phyloP scores from a whole-genome alignment of 345 rosid species.

The Pugionium cornutum region DNA sequence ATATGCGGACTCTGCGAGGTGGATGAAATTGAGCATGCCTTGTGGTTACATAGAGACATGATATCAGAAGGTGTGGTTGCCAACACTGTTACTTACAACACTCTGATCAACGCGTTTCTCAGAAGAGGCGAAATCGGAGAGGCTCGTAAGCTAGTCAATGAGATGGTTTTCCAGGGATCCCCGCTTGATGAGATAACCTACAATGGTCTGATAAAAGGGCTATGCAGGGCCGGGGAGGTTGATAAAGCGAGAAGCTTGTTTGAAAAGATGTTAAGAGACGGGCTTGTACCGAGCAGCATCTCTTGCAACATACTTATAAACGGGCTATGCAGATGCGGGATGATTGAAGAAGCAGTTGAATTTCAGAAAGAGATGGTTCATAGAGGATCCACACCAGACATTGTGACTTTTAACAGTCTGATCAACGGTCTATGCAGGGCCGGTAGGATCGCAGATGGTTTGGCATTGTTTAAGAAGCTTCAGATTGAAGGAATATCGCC shows the following conservation, averaged over 20 bases:
- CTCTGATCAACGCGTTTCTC: slow-evolving; percentile 58
- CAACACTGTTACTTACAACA: slow-evolving; percentile 80
- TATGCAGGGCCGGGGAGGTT: slow-evolving; percentile 64
- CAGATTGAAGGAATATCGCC: slow-evolving; percentile 70
- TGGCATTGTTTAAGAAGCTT: slow-evolving; percentile 61
- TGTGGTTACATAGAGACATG: slow-evolving; percentile 64
- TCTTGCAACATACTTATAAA: slow-evolving; percentile 78
- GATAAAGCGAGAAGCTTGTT: slow-evolving; percentile 70
- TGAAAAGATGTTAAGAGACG: slow-evolving; percentile 74
- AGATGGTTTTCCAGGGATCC: slow-evolving; percentile 79
- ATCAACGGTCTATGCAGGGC: slow-evolving; percentile 75
- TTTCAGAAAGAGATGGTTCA: slow-evolving; percentile 72
- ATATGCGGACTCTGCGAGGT: slow-evolving; percentile 73
- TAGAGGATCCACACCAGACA: slow-evolving; percentile 70
- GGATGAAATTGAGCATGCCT: slow-evolving; percentile 56
- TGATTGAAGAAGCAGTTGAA: slow-evolving; percentile 64
- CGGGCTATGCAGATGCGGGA: slow-evolving; percentile 64
- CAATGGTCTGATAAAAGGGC: slow-evolving; percentile 67
- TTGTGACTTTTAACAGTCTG: slow-evolving; percentile 77
- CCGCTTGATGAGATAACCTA: slow-evolving; percentile 71
- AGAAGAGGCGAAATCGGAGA: slow-evolving; percentile 63
- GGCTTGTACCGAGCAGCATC: slow-evolving; percentile 52
- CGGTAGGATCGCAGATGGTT: slow-evolving; percentile 60
- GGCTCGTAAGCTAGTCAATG: slow-evolving; percentile 72
- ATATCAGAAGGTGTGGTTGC: slow-evolving; percentile 76